Conservation (phyloP, 2,329 filamentous ascomycete genomes). For the Paecilomyces niveus region DNA sequence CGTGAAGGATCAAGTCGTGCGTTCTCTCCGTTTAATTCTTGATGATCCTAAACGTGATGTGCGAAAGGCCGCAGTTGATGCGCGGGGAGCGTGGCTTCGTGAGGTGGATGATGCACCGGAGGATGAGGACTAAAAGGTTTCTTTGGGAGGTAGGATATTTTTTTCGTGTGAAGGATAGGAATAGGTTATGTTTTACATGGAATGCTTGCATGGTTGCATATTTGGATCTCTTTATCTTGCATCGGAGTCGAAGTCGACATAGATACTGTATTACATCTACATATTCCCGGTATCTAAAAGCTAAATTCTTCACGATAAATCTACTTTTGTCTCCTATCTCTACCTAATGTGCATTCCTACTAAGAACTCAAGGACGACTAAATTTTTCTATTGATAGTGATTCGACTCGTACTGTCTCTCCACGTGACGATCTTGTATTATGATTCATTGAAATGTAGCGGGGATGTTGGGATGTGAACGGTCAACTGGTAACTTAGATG, state of each 20-base stretch:
- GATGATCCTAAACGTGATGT: constrained; percentile 60
- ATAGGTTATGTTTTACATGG: not conserved
- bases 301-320: not conserved
- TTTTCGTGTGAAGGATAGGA: not conserved
- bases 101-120: constrained; percentile 52
- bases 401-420: not conserved
- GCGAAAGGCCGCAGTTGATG: constrained; percentile 55
- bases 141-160: not conserved
- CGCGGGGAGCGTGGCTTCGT: constrained; percentile 53
- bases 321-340: not conserved
- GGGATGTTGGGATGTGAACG: not conserved
- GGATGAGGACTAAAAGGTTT: constrained; percentile 43
- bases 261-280: not conserved
- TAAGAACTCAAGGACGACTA: not conserved
- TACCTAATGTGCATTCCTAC: not conserved
- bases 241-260: not conserved
- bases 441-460: not conserved
- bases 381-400: not conserved
- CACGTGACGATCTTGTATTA: not conserved
- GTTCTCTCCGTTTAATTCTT: constrained; percentile 46
- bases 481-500: not conserved
- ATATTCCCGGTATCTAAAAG: not conserved
- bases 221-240: not conserved
- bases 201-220: not conserved
- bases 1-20: constrained; percentile 51